A percentile compares a stretch with the other conserved stretches of the same genome.
Evolutionary conservation across 2,329 filamentous ascomycete species (phyloP).

Genomic region (Diaporthe sp.): DNA sequence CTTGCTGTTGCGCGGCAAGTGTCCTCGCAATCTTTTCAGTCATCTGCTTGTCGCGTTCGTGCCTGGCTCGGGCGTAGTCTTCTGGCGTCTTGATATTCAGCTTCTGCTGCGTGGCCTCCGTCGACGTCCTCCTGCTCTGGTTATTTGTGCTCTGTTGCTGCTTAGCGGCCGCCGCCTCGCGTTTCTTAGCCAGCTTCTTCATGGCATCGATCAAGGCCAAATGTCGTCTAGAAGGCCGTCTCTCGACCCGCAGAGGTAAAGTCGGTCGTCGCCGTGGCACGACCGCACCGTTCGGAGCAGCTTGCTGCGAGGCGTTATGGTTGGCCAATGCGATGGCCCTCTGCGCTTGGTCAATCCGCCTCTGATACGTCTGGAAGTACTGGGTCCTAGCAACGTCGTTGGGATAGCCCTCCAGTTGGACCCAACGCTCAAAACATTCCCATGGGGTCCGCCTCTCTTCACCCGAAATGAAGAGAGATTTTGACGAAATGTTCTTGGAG

Average conservation of each 20-base stretch:
- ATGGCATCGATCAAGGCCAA: conserved; percentile 92
- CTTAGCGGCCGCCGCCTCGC: conserved; percentile 86
- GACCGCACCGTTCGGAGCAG: conserved; percentile 51
- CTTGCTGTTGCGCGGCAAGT: conserved; percentile 65
- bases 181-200: conserved; percentile 94
- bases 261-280: conserved; percentile 76
- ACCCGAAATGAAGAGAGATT: conserved; percentile 83
- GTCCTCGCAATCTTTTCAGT: conserved; percentile 66
- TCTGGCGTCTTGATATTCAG: conserved; percentile 79
- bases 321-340: conserved; percentile 64
- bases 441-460: conserved; percentile 92
- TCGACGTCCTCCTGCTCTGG: conserved; percentile 84
- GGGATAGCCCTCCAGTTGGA: conserved; percentile 88
- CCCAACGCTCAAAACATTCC: conserved; percentile 99
- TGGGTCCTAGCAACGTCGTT: conserved; percentile 94
- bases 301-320: conserved; percentile 55
- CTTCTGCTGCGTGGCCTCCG: conserved; percentile 66
- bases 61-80: conserved; percentile 90
- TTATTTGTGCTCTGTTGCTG: conserved; percentile 83
- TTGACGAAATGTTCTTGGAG: conserved; percentile 79
- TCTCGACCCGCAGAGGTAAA: conserved; percentile 85
- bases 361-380: conserved; percentile 84
- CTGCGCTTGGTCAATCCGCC: conserved; percentile 69
- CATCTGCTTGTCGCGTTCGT: conserved; percentile 81
- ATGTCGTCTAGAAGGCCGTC: conserved; percentile 86